Evolutionary conservation across 1,139 yeast genomes (phyloP), one percentile per base, ranked within the genome.

Genomic region (Hemisphaericaspora subhashii): DNA sequence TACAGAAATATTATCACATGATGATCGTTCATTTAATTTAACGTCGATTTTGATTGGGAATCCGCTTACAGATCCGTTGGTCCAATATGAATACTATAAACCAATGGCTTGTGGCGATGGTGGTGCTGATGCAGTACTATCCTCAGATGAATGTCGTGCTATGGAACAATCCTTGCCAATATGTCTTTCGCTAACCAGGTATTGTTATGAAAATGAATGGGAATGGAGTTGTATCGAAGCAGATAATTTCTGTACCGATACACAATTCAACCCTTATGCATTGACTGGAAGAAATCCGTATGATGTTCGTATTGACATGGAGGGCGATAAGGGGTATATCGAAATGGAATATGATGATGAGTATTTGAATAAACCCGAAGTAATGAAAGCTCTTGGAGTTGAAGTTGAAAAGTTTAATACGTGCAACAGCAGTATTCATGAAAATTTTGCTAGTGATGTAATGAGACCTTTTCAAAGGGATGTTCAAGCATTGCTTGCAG

Each of bases 61-160:
- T 60, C 98, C 98, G 43, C 78, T 92, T 58, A 89, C 97, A 39
- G 98, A 92, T 64, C 90, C 96, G 12, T 77, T 87, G 61, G 80
- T 81, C 47, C 98, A 92, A 69, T 86, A 85, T 63, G 85, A 83
- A 52, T 81, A 81, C 63, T 92, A 88, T 66, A 86, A 86, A 68
- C 95, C 95, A 62, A 92, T 92, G 98, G 98, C 97, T 9, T 92
- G 98, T 66, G 96, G 97, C 50, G 72, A 80, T 55, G 96, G 96
- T 57, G 98, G 96, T 35, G 86, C 82, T 51, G 84, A 86, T 29
- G 73, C 95, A 8, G 95, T 89, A 8, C 70, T 92, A 54, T 71
- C 76, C 27, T 86, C 84, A 37, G 90, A 84, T 46, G 83, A 86
- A 61, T 92, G 98, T 70, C 76, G 81, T 40, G 68, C 73, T 37